Evolutionary conservation across 2,329 filamentous ascomycete genomes (phyloP), one percentile per base, ranked within the genome.

Genomic region (Diaporthe sp.): DNA sequence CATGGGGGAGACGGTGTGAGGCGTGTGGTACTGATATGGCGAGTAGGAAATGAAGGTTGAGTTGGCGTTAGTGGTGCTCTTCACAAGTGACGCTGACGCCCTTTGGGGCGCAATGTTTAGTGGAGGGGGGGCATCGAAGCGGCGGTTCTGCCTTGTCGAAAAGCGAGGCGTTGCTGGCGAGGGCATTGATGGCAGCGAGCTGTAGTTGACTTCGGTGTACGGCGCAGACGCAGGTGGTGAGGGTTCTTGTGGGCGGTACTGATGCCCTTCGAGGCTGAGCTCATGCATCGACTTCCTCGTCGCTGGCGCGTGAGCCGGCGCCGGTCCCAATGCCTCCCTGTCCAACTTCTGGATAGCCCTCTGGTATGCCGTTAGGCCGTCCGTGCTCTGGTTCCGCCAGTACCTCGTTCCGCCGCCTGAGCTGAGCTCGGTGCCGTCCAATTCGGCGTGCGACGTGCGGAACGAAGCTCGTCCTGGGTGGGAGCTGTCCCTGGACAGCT

Each of bases 271-370:
- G 9, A 79, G 78, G 73, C 80, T 84, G 37, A 82, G 71, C 47
- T 85, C 82, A 42, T 84, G 80, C 39, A 82, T 79, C 42, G 82
- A 81, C 79, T 86, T 84, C 44, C 81, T 82, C 67, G 81, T 80
- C 17, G 80, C 82, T n/a, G 87, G 87, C 0, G 83, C 83, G 78
- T 90, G 90, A 12, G 85, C 85, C 6, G 88, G 87, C 8, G 88
- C 85, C 1, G 87, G 87, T 0, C 88, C 87, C 76, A 87, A 86
- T 39, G 89, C 84, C 75, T 90, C 88, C 63, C 85, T 84, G 22
- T 89, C 87, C 42, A 91, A 79, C 80, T 89, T 91, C 74, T 85
- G 84, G 76, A 86, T 84, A 0, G 87, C 87, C 17, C 85, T 78
- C 75, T 92, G 89, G 76, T 91, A 92, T 1, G 87, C 83, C 57